Conservation (phyloP, 192 early-diverging fungal genomes). For the Podila epicladia region DNA sequence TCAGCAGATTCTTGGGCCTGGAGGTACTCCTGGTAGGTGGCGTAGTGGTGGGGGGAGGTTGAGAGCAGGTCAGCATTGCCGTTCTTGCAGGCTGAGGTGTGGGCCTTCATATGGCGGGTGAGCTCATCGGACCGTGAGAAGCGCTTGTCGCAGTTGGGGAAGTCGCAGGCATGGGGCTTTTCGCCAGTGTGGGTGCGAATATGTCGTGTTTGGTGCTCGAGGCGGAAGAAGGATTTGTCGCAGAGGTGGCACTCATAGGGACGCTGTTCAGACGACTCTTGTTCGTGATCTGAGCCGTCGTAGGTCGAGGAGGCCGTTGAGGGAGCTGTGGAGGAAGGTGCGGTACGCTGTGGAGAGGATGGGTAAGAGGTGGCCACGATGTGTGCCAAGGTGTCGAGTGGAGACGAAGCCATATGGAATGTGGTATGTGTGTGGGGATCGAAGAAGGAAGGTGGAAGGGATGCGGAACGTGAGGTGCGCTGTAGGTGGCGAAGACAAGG, state of each 20-base stretch:
- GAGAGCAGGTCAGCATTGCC: slow-evolving; percentile 70
- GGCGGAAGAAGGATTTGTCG: slow-evolving; percentile 77
- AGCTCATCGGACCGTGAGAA: slow-evolving; percentile 86
- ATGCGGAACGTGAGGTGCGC: not conserved
- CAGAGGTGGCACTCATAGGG: slow-evolving; percentile 83
- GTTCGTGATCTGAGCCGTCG: slow-evolving; percentile 35
- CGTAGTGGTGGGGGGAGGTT: slow-evolving; percentile 53
- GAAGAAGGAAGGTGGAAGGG: not conserved
- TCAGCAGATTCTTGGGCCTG: slow-evolving; percentile 47
- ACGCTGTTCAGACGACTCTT: slow-evolving; percentile 44
- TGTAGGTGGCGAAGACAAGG: not conserved
- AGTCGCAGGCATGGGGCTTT: slow-evolving; percentile 80
- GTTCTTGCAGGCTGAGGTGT: slow-evolving; percentile 60
- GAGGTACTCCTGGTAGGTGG: slow-evolving; percentile 47
- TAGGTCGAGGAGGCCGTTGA: slow-evolving; percentile 20
- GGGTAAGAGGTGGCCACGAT: not conserved
- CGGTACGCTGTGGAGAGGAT: not conserved
- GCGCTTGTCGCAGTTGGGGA: slow-evolving; percentile 79
- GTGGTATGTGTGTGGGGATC: not conserved
- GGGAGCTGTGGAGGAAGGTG: not conserved
- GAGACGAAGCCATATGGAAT: not conserved
- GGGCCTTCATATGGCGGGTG: slow-evolving; percentile 74
- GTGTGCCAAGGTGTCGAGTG: not conserved
- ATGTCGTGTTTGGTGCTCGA: slow-evolving; percentile 86
- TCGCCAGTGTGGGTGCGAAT: slow-evolving; percentile 88